Percentiles rank a stretch among this genome's conserved stretches.
phyloP scores from a whole-genome alignment of 2,329 filamentous ascomycete genomes.

The Dactylellina parvicollis region DNA sequence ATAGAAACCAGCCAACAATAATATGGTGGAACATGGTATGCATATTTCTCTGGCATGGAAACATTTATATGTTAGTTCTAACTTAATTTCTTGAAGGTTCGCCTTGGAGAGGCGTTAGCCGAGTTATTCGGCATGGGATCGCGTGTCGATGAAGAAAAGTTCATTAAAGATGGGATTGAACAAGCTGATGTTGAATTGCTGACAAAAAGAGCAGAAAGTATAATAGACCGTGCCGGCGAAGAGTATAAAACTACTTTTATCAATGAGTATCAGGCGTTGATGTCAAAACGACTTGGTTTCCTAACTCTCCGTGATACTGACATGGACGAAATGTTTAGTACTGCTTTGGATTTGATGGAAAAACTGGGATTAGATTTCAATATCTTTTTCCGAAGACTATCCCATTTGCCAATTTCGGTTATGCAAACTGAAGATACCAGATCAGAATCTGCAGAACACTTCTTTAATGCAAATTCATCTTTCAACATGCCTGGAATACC shows the following conservation, averaged over 20 bases:
- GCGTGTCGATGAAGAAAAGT: conserved; percentile 75
- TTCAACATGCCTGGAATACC: conserved; percentile 64
- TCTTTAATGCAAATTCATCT: conserved; percentile 74
- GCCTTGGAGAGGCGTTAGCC: conserved; percentile 86
- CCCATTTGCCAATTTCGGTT: conserved; percentile 70
- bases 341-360: conserved; percentile 82
- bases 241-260: conserved; percentile 91
- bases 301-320: conserved; percentile 75
- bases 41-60: not conserved
- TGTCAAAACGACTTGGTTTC: conserved; percentile 82
- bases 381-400: conserved; percentile 87
- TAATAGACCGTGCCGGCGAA: conserved; percentile 82
- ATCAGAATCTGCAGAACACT: conserved; percentile 72
- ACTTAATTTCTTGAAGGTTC: conserved; percentile 64
- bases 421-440: conserved; percentile 73
- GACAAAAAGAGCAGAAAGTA: conserved; percentile 79
- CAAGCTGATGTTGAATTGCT: conserved; percentile 76
- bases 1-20: conserved; percentile 91
- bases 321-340: conserved; percentile 83
- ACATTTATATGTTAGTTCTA: not conserved
- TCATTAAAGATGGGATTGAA: conserved; percentile 76
- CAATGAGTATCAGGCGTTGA: conserved; percentile 85
- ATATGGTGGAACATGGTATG: conserved; percentile 72
- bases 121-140: conserved; percentile 84
- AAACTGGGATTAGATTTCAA: conserved; percentile 89